These are phyloP conservation scores for Nepenthes mirabilis DNA, from an alignment of 148 eudicot species.

Conservation along the genomic window DNA sequence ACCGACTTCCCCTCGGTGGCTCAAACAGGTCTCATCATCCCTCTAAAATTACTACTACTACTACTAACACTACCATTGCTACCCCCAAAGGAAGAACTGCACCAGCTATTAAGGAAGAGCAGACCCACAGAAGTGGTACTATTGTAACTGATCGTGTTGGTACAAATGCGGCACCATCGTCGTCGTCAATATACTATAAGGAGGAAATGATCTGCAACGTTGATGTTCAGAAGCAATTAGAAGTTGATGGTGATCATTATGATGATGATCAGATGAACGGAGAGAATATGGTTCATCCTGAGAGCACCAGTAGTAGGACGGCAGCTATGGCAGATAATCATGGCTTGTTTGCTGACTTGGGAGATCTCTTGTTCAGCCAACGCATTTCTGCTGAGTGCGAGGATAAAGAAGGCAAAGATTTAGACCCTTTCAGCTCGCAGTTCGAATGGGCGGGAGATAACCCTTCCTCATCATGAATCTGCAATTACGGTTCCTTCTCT, in stretches of 20 bases:
- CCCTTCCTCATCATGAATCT: too few relatives aligned
- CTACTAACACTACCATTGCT: slow-evolving; percentile 2
- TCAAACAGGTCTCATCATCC: slow-evolving; percentile 48
- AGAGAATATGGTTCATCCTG: background rate
- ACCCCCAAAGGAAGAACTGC: too few relatives aligned
- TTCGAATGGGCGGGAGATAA: slow-evolving; percentile 32
- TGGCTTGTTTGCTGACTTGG: slow-evolving; percentile 43
- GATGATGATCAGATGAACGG: slow-evolving; percentile 3
- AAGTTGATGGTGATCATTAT: background rate
- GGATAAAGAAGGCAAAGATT: slow-evolving; percentile 14
- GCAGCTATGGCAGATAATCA: slow-evolving; percentile 19
- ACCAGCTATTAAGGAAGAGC: slow-evolving; percentile 10
- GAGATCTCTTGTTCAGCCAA: slow-evolving; percentile 32
- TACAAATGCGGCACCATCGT: background rate
- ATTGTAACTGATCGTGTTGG: background rate
- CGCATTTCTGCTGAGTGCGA: background rate
- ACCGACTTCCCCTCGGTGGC: slow-evolving; percentile 76
- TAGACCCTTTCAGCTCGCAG: slow-evolving; percentile 30
- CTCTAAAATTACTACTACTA: slow-evolving; percentile 1
- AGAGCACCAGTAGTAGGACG: slow-evolving; percentile 29
- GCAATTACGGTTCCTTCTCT: too few relatives aligned
- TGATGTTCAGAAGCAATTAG: too few relatives aligned
- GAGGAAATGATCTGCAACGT: too few relatives aligned
- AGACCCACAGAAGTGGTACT: slow-evolving; percentile 2
- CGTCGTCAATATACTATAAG: background rate